These are phyloP conservation scores for Citrus medica DNA, from an alignment of 345 rosid species.

Conservation along the genomic window DNA sequence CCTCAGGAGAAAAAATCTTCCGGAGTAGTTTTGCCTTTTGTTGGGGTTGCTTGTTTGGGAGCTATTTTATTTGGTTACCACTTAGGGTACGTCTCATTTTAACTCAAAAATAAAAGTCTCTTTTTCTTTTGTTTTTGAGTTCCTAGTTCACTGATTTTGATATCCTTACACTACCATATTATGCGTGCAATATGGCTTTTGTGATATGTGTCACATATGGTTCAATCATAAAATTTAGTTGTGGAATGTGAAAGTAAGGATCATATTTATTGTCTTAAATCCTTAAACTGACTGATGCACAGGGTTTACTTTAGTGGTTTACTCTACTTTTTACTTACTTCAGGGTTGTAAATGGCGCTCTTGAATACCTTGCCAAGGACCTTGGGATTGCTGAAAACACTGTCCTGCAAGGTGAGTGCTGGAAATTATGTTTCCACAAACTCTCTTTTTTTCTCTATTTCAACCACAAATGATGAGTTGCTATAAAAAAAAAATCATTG, in stretches of 20 bases:
- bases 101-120: neutral
- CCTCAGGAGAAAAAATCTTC: conserved; percentile 50
- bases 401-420: conserved; percentile 75
- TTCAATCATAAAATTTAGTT: neutral
- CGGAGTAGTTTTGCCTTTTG: conserved; percentile 81
- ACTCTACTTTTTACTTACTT: conserved; percentile 5
- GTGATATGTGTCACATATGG: neutral
- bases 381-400: conserved; percentile 87
- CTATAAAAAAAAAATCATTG: neutral
- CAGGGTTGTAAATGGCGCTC: conserved; percentile 97
- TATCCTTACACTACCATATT: neutral
- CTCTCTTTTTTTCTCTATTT: conserved; percentile 1
- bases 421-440: neutral
- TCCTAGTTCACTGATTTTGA: neutral
- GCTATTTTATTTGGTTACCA: conserved; percentile 96
- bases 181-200: neutral
- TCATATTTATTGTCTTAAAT: neutral
- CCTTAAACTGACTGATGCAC: neutral
- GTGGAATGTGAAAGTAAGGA: neutral
- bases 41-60: conserved; percentile 94
- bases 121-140: neutral
- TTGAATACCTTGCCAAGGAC: conserved; percentile 92
- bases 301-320: neutral
- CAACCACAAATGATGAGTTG: neutral
- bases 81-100: conserved; percentile 59